These are phyloP conservation scores for Apiotrichum sp. DNA, from an alignment of 1,284 basidiomycete species.

Conservation along the genomic window DNA sequence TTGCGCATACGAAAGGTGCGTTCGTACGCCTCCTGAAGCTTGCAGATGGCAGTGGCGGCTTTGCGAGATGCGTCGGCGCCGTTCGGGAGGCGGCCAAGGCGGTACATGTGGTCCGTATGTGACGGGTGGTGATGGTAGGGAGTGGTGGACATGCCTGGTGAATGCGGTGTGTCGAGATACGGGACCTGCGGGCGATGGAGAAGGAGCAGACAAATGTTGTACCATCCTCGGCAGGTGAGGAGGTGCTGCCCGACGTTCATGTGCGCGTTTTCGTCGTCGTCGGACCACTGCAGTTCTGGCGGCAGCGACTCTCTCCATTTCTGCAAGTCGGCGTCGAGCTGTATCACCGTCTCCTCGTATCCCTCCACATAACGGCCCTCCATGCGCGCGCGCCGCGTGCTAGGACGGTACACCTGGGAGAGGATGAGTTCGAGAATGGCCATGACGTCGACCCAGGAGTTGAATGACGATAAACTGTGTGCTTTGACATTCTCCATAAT, in stretches of 20 bases:
- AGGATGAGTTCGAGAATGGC: conserved; percentile 15
- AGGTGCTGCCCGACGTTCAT: conserved; percentile 9
- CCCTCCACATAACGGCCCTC: conserved; percentile 16
- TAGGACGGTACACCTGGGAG: conserved; percentile 16
- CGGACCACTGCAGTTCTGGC: conserved; percentile 15
- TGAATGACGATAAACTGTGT: conserved; percentile 12
- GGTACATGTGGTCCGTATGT: not conserved
- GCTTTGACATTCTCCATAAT: conserved; percentile 15
- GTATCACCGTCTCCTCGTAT: conserved; percentile 15
- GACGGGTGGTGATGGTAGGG: not conserved
- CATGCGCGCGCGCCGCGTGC: conserved; percentile 16
- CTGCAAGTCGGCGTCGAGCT: conserved; percentile 14
- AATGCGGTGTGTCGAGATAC: conserved; percentile 9
- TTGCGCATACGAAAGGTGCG: conserved; percentile 17
- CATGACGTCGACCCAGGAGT: conserved; percentile 18
- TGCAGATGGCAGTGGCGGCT: conserved; percentile 15
- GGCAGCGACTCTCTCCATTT: conserved; percentile 13
- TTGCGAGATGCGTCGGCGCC: conserved; percentile 8
- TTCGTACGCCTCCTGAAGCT: conserved; percentile 13
- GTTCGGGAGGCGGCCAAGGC: conserved; percentile 8
- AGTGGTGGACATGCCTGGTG: not conserved
- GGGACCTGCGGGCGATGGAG: conserved; percentile 19
- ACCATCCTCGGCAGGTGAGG: conserved; percentile 16
- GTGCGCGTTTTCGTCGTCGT: conserved; percentile 12
- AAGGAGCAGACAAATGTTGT: conserved; percentile 14